Conservation (phyloP, 306 rosid species). For the Psophocarpus tetragonolobus region DNA sequence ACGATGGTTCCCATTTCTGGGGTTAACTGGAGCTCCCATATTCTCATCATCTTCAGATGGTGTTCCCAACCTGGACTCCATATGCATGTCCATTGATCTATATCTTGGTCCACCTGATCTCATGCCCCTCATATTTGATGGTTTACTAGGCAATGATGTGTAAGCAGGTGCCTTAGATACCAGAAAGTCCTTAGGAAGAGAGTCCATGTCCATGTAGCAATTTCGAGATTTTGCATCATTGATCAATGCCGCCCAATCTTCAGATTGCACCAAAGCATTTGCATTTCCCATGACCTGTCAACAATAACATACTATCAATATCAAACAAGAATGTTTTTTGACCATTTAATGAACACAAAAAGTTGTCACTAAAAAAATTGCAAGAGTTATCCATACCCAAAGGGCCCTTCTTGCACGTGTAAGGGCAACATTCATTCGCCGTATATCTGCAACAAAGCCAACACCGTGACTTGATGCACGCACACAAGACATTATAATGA, state of each 20-base stretch:
- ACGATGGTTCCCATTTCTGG: slow-evolving; percentile 77
- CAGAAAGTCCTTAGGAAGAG: slow-evolving; percentile 86
- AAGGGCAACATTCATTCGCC: slow-evolving; percentile 97
- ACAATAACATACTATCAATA: slow-evolving; percentile 24
- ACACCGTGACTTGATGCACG: slow-evolving; percentile 95
- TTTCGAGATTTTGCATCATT: slow-evolving; percentile 78
- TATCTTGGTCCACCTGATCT: slow-evolving; percentile 78
- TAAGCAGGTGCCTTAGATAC: slow-evolving; percentile 58
- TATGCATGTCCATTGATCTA: slow-evolving; percentile 71
- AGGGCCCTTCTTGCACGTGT: slow-evolving; percentile 98
- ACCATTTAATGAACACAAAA: background rate
- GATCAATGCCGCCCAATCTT: slow-evolving; percentile 92
- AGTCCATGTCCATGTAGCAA: slow-evolving; percentile 87
- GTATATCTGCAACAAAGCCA: slow-evolving; percentile 96
- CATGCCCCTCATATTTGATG: slow-evolving; percentile 64
- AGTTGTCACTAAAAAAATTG: background rate
- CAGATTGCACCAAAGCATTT: slow-evolving; percentile 74
- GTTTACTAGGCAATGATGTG: slow-evolving; percentile 66
- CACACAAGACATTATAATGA: slow-evolving; percentile 97
- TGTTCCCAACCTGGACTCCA: slow-evolving; percentile 75
- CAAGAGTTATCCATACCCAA: slow-evolving; percentile 64
- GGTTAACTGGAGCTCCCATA: slow-evolving; percentile 40
- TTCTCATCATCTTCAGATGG: slow-evolving; percentile 87
- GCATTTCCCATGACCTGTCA: slow-evolving; percentile 98
- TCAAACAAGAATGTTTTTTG: background rate